These are phyloP conservation scores for Dioscorea zingiberensis DNA, from an alignment of 106 monocot species.

Conservation along the genomic window DNA sequence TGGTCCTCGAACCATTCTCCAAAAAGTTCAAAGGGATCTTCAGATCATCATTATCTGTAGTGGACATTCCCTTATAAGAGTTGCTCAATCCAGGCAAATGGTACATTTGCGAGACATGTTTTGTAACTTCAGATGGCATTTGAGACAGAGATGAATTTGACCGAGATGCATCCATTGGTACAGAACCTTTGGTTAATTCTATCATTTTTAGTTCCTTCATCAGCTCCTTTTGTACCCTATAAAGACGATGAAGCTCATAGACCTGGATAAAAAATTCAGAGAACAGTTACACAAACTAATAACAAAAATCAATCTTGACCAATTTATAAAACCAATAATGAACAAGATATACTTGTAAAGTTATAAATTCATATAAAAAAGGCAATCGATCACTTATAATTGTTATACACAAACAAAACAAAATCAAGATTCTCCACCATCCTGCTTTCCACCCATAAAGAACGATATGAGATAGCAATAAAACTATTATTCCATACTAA, in stretches of 20 bases:
- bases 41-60: conserved; percentile 7
- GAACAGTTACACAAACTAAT: too few species aligned
- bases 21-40: conserved; percentile 19
- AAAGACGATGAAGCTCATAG: conserved; percentile 54
- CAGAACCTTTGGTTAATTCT: conserved; percentile 2
- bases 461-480: too few species aligned
- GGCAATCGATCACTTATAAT: too few species aligned
- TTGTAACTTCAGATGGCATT: not conserved
- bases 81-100: not conserved
- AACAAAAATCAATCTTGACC: too few species aligned
- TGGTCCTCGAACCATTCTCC: conserved; percentile 20
- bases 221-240: conserved; percentile 30
- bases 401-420: too few species aligned
- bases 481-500: too few species aligned
- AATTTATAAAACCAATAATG: too few species aligned
- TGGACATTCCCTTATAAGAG: conserved; percentile 1
- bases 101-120: conserved; percentile 10
- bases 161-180: conserved; percentile 12
- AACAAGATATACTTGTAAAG: too few species aligned
- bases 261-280: conserved; percentile 27
- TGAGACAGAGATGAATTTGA: conserved; percentile 12
- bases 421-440: too few species aligned
- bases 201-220: conserved; percentile 33
- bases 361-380: too few species aligned
- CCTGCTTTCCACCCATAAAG: too few species aligned